phyloP scores from a whole-genome alignment of 495 filamentous ascomycete genomes.

The Talaromyces proteolyticus region DNA sequence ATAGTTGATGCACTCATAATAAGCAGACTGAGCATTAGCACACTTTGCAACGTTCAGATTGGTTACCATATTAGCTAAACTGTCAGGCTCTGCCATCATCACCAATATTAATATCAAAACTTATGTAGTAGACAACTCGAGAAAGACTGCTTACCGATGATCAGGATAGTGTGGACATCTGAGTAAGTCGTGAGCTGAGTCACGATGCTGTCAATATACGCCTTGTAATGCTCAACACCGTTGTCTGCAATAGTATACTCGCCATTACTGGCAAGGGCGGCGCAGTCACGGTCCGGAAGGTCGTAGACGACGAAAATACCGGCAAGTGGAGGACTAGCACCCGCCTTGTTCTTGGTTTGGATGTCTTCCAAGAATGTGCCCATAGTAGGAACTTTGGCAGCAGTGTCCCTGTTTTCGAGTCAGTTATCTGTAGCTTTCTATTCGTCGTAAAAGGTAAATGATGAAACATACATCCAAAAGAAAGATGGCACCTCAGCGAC shows the following conservation, averaged over 20 bases:
- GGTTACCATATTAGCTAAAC: constrained; percentile 75
- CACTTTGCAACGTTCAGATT: constrained; percentile 61
- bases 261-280: constrained; percentile 71
- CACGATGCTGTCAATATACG: constrained; percentile 59
- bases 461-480: constrained; percentile 56
- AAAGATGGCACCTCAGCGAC: constrained; percentile 65
- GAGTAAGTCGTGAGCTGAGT: constrained; percentile 17
- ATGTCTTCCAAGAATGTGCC: constrained; percentile 50
- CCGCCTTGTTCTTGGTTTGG: constrained; percentile 48
- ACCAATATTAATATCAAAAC: constrained; percentile 48
- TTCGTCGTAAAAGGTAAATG: background rate
- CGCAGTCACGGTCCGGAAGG: constrained; percentile 72
- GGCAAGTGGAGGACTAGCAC: constrained; percentile 37
- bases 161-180: constrained; percentile 30
- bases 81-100: constrained; percentile 66
- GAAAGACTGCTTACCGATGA: constrained; percentile 51
- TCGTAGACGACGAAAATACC: constrained; percentile 68
- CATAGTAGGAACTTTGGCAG: constrained; percentile 54
- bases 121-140: constrained; percentile 22
- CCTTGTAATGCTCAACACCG: constrained; percentile 58
- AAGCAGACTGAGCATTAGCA: constrained; percentile 53
- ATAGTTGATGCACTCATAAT: constrained; percentile 66
- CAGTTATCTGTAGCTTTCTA: no score
- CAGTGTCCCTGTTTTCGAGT: constrained; percentile 45
- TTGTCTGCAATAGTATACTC: constrained; percentile 60